Evolutionary conservation across 192 early-diverging fungal species (phyloP).

Genomic region (Entomortierella lignicola): DNA sequence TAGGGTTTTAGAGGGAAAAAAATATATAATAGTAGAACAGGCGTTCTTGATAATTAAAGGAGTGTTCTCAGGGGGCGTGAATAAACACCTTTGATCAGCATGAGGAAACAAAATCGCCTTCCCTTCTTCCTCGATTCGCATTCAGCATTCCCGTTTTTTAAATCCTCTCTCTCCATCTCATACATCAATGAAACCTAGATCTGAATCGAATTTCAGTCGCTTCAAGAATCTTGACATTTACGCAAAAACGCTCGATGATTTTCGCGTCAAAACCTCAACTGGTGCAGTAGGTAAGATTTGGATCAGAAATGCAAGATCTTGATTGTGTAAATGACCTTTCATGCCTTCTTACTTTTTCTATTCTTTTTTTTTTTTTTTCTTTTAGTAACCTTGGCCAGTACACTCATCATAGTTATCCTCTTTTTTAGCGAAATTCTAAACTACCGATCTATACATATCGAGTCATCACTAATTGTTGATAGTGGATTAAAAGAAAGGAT

Average conservation of each 20-base stretch:
- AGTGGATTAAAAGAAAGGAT: slow-evolving; percentile 88
- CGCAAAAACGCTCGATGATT: slow-evolving; percentile 97
- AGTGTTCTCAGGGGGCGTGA: too few relatives aligned
- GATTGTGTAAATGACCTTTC: too few relatives aligned
- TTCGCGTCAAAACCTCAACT: slow-evolving; percentile 64
- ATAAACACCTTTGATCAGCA: too few relatives aligned
- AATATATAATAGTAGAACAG: too few relatives aligned
- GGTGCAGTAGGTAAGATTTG: slow-evolving; percentile 37
- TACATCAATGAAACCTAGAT: slow-evolving; percentile 3
- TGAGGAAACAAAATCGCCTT: too few relatives aligned
- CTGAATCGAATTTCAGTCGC: slow-evolving; percentile 60
- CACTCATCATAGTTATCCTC: slow-evolving; percentile 79
- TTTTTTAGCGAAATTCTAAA: slow-evolving; percentile 85
- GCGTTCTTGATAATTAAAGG: too few relatives aligned
- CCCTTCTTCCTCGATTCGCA: too few relatives aligned
- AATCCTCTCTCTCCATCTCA: neutral
- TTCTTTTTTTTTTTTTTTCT: neutral
- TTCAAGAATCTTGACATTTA: slow-evolving; percentile 84
- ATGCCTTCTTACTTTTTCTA: neutral
- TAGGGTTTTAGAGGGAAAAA: neutral
- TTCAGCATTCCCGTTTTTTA: neutral
- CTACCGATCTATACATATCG: slow-evolving; percentile 73
- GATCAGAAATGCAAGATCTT: too few relatives aligned
- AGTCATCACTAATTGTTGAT: slow-evolving; percentile 86
- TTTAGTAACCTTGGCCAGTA: slow-evolving; percentile 82